Evolutionary conservation across 495 filamentous ascomycete species (phyloP), one percentile per base, ranked within the genome.

Genomic region (Daldinia loculata): DNA sequence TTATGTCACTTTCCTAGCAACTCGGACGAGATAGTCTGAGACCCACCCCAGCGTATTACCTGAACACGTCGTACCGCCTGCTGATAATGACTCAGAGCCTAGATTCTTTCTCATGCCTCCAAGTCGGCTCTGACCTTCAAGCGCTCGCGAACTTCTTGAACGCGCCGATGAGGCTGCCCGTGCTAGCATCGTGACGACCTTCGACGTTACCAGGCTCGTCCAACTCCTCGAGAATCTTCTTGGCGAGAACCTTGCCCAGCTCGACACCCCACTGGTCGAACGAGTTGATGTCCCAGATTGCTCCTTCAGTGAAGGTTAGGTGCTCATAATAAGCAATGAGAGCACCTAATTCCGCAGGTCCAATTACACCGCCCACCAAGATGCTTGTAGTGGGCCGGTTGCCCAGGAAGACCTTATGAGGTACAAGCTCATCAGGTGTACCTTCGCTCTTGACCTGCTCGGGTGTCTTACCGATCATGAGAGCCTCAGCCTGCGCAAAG

Each of bases 211-310:
- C 91, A 1, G 83, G 67, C 76, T 90, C 89, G 77, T 98, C 93
- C 63, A 94, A 82, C 81, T 93, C 89, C 70, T 86, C 84, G 76
- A 91, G 90, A 71, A 93, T 93, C 82, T 93, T 94, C 87, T 93
- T 99, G 27, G 95, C 95, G 59, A 99, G 84, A 45, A 91, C 90
- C 89, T 99, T 99, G 83, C 95, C 95, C 52, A 99, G 82, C 85
- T 99, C 95, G 48, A 99, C 95, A 82, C 95, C 95, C 95, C 95
- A 98, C 83, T 99, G 95, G 84, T 99, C 95, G 79, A 98, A 99
- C 74, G 89, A 92, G 88, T 99, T 99, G 86, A 99, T 98, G 82
- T 98, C 96, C 95, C 95, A 99, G 72, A 98, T 81, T 32, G 93
- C 96, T 74, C 95, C 95, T 82, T 99, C 95, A 39, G 93, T 97